A percentile compares a stretch with the other conserved stretches of the same genome.
phyloP scores from a whole-genome alignment of 2,329 filamentous ascomycete species.

The Rhinocladiella mackenziei region DNA sequence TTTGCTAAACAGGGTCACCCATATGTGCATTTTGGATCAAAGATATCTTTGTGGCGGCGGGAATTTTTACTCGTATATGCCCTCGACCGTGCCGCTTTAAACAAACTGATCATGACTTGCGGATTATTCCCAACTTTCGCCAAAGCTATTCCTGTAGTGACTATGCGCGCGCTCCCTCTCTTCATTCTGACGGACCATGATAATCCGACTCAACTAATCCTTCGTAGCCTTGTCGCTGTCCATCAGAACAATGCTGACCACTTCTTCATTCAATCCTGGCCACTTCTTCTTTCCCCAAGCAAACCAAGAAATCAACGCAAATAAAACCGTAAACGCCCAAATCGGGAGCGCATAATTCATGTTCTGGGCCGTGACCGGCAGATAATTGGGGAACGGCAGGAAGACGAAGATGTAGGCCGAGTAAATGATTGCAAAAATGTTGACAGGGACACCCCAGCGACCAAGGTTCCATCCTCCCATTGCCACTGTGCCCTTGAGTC shows the following conservation, averaged over 20 bases:
- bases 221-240: conserved; percentile 18
- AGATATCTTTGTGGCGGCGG: too few species aligned
- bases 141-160: too few species aligned
- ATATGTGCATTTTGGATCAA: too few species aligned
- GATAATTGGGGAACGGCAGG: conserved; percentile 34
- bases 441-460: conserved; percentile 33
- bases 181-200: too few species aligned
- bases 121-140: too few species aligned
- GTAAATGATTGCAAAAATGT: conserved; percentile 37
- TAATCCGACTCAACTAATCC: conserved; percentile 15
- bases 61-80: too few species aligned
- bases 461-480: conserved; percentile 21
- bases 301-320: conserved; percentile 26
- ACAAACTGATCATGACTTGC: too few species aligned
- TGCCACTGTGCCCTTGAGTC: conserved; percentile 27
- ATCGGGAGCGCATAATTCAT: conserved; percentile 41
- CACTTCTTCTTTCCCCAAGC: conserved; percentile 22
- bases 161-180: too few species aligned
- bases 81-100: too few species aligned
- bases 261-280: conserved; percentile 20
- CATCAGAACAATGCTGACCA: conserved; percentile 20
- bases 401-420: conserved; percentile 33
- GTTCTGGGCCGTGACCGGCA: conserved; percentile 35
- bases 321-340: conserved; percentile 29
- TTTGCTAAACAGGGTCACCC: too few species aligned